phyloP scores from a whole-genome alignment of 2,329 filamentous ascomycete species.

The Chaetomiaceae sp. region DNA sequence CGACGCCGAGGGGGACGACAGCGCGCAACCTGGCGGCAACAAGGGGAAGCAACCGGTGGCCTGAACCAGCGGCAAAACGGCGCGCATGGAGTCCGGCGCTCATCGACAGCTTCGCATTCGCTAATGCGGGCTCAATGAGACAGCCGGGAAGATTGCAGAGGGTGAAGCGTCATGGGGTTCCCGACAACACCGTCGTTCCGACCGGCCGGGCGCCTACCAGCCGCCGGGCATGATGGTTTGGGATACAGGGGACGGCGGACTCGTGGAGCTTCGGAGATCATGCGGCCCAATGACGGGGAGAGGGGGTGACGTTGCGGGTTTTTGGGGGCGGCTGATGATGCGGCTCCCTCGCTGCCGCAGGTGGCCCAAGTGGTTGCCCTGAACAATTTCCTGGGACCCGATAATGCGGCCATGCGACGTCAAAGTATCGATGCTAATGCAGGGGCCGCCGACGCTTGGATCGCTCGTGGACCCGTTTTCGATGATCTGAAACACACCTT shows the following conservation, averaged over 20 bases:
- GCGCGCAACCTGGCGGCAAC: slow-evolving; percentile 1
- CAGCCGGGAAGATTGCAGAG: slow-evolving; percentile 14
- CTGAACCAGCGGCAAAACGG: neutral
- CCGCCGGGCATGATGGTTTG: slow-evolving; percentile 2
- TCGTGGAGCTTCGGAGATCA: neutral
- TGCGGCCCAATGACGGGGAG: slow-evolving; percentile 2
- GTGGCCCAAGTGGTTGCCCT: slow-evolving; percentile 20
- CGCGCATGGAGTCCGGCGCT: neutral
- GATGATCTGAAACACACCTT: slow-evolving; percentile 21
- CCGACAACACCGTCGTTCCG: slow-evolving; percentile 1
- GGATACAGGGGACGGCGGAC: neutral
- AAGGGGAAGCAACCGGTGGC: slow-evolving; percentile 3
- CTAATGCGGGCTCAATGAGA: neutral
- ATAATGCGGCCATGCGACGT: slow-evolving; percentile 27
- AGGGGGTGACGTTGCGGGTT: slow-evolving; percentile 21
- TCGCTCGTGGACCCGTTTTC: slow-evolving; percentile 18
- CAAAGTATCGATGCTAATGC: slow-evolving; percentile 25
- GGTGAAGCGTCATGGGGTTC: slow-evolving; percentile 4
- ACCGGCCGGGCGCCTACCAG: slow-evolving; percentile 15
- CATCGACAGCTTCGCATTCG: neutral
- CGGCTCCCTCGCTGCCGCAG: slow-evolving; percentile 23
- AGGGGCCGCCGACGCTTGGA: slow-evolving; percentile 25
- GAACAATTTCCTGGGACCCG: slow-evolving; percentile 24
- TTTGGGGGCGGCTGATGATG: slow-evolving; percentile 18
- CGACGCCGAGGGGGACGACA: neutral